phyloP scores from a whole-genome alignment of 768 basidiomycete species.

The Mycena sanguinolenta region DNA sequence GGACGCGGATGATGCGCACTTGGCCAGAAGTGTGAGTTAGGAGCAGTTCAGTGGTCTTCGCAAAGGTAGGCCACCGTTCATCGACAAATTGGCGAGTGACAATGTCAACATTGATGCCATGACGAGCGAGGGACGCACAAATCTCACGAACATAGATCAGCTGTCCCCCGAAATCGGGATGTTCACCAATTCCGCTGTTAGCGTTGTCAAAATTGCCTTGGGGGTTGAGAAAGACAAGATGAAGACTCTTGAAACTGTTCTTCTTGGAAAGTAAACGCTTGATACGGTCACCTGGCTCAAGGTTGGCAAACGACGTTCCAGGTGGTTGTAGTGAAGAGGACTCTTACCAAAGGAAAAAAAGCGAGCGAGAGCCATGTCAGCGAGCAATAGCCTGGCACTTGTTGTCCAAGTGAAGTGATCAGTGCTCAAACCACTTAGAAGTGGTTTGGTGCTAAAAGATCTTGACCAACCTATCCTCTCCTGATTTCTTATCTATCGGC shows the following conservation, averaged over 20 bases:
- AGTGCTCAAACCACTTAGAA: conserved; percentile 3
- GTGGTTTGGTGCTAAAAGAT: conserved; percentile 2
- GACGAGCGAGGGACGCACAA: conserved; percentile 2
- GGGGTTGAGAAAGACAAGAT: conserved; percentile 2
- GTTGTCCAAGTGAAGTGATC: background rate
- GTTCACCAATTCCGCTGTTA: conserved; percentile 3
- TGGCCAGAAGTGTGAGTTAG: conserved; percentile 2
- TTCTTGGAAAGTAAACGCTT: background rate
- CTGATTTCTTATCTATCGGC: background rate
- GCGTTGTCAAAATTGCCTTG: conserved; percentile 2
- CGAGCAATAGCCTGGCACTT: background rate
- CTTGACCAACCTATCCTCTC: conserved; percentile 1
- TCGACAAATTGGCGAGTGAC: conserved; percentile 2
- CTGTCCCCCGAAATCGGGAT: conserved; percentile 4
- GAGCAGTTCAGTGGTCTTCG: background rate
- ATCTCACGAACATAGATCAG: conserved; percentile 3
- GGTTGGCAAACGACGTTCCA: background rate
- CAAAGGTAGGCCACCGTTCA: conserved; percentile 3
- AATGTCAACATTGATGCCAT: conserved; percentile 5
- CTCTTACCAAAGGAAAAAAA: background rate
- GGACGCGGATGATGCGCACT: background rate
- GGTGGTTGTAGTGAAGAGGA: conserved; percentile 1
- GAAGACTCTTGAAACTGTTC: background rate
- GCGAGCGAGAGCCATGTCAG: background rate
- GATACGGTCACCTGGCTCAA: background rate